These are phyloP conservation scores for Gamarada debralockiae DNA, from an alignment of 495 filamentous ascomycete genomes.

Conservation along the genomic window DNA sequence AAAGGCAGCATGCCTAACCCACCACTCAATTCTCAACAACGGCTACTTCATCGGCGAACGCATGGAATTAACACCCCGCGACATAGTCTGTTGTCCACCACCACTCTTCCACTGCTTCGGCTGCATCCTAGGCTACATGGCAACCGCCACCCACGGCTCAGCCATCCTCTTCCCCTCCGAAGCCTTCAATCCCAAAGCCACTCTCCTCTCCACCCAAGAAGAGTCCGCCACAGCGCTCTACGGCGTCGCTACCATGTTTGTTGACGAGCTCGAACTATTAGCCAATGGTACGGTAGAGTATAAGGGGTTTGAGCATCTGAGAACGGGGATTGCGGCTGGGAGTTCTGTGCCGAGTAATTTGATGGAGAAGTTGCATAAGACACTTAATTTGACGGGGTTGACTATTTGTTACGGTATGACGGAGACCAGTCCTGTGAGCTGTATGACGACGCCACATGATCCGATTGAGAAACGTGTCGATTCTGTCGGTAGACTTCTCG, in stretches of 20 bases:
- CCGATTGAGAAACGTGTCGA: conserved; percentile 73
- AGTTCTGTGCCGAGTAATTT: conserved; percentile 76
- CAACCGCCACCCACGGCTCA: conserved; percentile 82
- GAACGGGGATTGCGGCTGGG: conserved; percentile 92
- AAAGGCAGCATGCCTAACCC: conserved; percentile 88
- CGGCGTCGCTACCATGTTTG: conserved; percentile 95
- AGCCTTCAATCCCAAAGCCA: conserved; percentile 76
- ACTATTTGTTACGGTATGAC: conserved; percentile 99
- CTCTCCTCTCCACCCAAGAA: conserved; percentile 66
- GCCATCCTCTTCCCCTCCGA: conserved; percentile 83
- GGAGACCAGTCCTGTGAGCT: conserved; percentile 87
- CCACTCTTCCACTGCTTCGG: conserved; percentile 95
- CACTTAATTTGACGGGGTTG: conserved; percentile 76
- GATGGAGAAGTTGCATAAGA: conserved; percentile 74
- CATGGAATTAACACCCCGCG: conserved; percentile 70
- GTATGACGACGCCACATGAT: conserved; percentile 85
- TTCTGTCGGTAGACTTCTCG: conserved; percentile 73
- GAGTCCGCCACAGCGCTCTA: conserved; percentile 82
- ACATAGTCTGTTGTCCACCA: conserved; percentile 81
- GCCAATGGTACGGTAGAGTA: conserved; percentile 39
- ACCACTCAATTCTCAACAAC: conserved; percentile 86
- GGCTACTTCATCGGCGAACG: conserved; percentile 75
- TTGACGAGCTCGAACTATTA: conserved; percentile 77
- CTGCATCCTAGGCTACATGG: conserved; percentile 88
- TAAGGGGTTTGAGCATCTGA: conserved; percentile 62